These are phyloP conservation scores for Zygosaccharomyces bailii DNA, from an alignment of 805 yeast species.

Conservation along the genomic window DNA sequence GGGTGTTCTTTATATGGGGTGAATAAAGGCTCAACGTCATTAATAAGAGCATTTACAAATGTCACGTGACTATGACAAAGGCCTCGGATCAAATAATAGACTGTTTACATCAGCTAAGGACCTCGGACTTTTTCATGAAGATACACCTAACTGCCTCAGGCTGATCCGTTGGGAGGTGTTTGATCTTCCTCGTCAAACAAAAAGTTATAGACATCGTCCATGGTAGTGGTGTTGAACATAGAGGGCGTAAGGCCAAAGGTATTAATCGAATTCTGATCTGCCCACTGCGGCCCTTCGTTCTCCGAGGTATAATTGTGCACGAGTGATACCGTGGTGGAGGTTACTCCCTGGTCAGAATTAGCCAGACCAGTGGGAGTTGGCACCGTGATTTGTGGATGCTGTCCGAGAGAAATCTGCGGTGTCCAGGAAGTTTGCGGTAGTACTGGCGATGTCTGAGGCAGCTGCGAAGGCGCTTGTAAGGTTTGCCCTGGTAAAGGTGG, in stretches of 20 bases:
- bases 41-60: too few relatives aligned
- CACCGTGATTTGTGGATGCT: neutral
- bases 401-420: neutral
- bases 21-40: too few relatives aligned
- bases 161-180: conserved; percentile 7
- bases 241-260: conserved; percentile 20
- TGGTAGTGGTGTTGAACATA: conserved; percentile 32
- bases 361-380: conserved; percentile 4
- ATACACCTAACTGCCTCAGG: neutral
- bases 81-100: too few relatives aligned
- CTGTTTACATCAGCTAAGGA: too few relatives aligned
- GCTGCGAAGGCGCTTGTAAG: conserved; percentile 1
- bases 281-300: conserved; percentile 13
- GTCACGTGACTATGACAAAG: too few relatives aligned
- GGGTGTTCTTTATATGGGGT: neutral
- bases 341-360: conserved; percentile 1
- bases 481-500: conserved; percentile 2
- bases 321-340: neutral
- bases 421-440: conserved; percentile 1
- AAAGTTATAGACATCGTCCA: conserved; percentile 33
- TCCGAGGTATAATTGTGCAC: neutral
- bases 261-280: conserved; percentile 21
- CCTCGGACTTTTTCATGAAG: neutral
- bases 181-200: conserved; percentile 26
- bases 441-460: conserved; percentile 3